Evolutionary conservation across 2,329 filamentous ascomycete genomes (phyloP).

Genomic region (Trichothecium roseum): DNA sequence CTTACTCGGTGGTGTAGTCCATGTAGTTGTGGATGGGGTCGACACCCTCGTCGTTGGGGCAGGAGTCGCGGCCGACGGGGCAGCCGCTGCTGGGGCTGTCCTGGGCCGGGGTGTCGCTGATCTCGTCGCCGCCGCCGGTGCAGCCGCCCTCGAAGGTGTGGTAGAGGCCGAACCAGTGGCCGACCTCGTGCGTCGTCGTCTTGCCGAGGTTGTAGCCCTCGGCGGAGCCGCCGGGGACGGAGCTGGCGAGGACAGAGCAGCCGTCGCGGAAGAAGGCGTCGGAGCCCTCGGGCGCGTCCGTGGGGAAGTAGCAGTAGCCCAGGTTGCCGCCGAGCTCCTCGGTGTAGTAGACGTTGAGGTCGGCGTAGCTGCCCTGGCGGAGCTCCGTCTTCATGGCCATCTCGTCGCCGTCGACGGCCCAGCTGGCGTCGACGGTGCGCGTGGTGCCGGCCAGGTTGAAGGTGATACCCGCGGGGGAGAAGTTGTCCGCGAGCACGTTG

Average conservation of each 20-base stretch:
- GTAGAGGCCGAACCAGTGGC: constrained; percentile 33
- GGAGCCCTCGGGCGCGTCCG: constrained; percentile 15
- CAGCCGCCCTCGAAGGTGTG: constrained; percentile 30
- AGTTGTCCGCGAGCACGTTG: constrained; percentile 13
- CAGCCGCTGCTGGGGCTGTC: constrained; percentile 16
- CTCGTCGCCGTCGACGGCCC: constrained; percentile 17
- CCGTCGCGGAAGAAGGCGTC: constrained; percentile 25
- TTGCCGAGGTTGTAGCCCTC: constrained; percentile 11
- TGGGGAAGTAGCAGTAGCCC: constrained; percentile 37
- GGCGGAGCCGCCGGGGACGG: constrained; percentile 24
- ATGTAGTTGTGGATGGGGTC: constrained; percentile 4
- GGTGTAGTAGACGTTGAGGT: constrained; percentile 37
- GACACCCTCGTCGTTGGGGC: constrained; percentile 11
- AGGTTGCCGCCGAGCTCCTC: constrained; percentile 23
- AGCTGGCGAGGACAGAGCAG: constrained; percentile 25
- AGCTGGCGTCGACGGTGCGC: constrained; percentile 18
- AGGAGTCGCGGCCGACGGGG: constrained; percentile 17
- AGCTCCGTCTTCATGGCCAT: constrained; percentile 32
- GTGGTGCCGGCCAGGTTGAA: constrained; percentile 17
- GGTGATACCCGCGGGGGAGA: constrained; percentile 8
- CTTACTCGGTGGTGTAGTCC: constrained; percentile 4
- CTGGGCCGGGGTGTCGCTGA: constrained; percentile 27
- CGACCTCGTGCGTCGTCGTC: constrained; percentile 24
- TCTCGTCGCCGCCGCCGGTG: constrained; percentile 21
- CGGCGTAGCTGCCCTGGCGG: constrained; percentile 27